phyloP scores from a whole-genome alignment of 306 rosid genomes.

The Prunus kanzakura region DNA sequence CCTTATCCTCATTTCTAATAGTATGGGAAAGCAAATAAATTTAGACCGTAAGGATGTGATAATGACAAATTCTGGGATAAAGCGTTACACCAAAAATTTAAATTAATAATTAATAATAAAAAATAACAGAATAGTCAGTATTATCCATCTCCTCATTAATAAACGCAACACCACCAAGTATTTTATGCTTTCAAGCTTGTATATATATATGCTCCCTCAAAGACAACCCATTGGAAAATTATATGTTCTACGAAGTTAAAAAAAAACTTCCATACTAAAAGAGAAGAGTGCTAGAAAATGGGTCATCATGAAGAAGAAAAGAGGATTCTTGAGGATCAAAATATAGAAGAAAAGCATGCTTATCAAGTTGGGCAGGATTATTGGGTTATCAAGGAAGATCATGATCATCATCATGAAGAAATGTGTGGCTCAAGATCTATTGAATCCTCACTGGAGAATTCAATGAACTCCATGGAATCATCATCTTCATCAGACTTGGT shows the following conservation, averaged over 20 bases:
- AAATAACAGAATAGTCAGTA: conserved; percentile 18
- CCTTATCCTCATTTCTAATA: conserved; percentile 66
- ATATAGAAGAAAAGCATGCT: conserved; percentile 21
- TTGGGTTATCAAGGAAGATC: conserved; percentile 35
- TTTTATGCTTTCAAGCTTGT: background rate
- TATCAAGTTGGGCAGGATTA: conserved; percentile 11
- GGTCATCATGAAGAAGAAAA: conserved; percentile 21
- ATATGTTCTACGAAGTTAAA: background rate
- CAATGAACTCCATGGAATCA: conserved; percentile 39
- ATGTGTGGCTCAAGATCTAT: conserved; percentile 40
- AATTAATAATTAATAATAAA: background rate
- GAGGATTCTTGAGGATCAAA: conserved; percentile 7
- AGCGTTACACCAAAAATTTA: background rate
- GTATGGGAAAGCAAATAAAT: conserved; percentile 38
- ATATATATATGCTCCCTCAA: conserved; percentile 20
- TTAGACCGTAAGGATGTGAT: conserved; percentile 50
- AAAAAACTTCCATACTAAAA: background rate
- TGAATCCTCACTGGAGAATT: conserved; percentile 41
- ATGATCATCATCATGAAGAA: conserved; percentile 17
- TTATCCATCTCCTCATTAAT: conserved; percentile 39
- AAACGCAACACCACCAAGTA: conserved; percentile 13
- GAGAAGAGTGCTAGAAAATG: background rate
- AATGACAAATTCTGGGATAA: conserved; percentile 33
- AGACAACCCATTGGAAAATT: background rate
- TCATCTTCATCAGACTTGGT: conserved; percentile 56